Conservation (phyloP, 495 filamentous ascomycete species). For the Neurospora africana region DNA sequence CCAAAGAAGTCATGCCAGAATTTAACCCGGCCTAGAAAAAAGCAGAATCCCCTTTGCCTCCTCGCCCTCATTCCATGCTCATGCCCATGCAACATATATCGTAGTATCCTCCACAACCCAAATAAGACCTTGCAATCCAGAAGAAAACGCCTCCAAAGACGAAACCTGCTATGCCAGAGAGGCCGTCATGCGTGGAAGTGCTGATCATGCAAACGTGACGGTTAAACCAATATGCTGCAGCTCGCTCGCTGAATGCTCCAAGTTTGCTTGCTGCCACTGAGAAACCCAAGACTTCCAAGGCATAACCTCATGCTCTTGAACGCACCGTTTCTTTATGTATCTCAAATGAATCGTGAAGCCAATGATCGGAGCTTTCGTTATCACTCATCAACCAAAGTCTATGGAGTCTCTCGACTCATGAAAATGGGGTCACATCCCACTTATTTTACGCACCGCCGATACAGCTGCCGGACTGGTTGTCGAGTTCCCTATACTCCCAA, state of each 20-base stretch:
- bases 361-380: background rate
- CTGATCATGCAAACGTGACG: background rate
- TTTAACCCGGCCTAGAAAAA: background rate
- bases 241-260: background rate
- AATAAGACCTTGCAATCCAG: background rate
- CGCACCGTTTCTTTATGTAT: background rate
- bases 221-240: background rate
- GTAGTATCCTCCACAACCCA: background rate
- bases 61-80: background rate
- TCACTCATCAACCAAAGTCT: background rate
- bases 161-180: background rate
- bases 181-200: background rate
- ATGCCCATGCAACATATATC: background rate
- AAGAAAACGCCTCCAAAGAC: background rate
- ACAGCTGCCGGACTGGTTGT: constrained; percentile 16
- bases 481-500: constrained; percentile 60
- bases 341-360: background rate
- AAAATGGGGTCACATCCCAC: constrained; percentile 14
- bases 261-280: background rate
- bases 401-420: background rate
- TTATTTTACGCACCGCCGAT: constrained; percentile 31
- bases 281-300: background rate
- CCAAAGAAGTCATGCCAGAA: background rate
- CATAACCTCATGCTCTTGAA: background rate
- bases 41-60: background rate